Evolutionary conservation across 345 rosid genomes (phyloP), one percentile per base, ranked within the genome.

Genomic region (Brassica incana): DNA sequence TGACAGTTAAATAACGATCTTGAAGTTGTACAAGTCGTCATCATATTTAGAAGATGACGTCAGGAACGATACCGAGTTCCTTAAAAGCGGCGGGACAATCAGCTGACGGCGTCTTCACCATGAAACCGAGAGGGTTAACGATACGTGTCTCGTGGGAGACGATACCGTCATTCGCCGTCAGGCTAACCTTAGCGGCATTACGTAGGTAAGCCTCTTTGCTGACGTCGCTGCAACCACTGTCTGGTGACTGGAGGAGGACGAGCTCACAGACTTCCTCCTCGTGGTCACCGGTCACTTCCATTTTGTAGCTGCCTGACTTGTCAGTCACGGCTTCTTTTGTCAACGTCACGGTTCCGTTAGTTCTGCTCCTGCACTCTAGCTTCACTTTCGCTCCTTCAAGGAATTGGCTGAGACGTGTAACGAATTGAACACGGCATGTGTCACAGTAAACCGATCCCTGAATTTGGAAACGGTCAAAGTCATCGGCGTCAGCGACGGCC

Each of bases 371-470:
- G 87, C 95, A 91, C 73, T 89, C 89, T 68, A 91, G 69, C 56
- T 84, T 80, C 80, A 89, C 90, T 82, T 65, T 83, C 15, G 93
- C 93, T 15, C 85, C 88, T 85, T 45, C 40, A 38, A 87, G 78
- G 86, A 74, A 80, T 32, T 82, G 38, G 83, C 87, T 85, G 82
- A 89, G 45, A 14, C 77, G 68, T 74, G 91, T 88, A 8, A 81
- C 6, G 84, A 91, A 91, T 76, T 87, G 88, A 74, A 83, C 73
- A 16, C 88, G 90, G 77, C 93, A 91, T 35, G 87, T 88, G 81
- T 88, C 93, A n/a, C 91, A 88, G 64, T 87, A 88, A 50, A 91
- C 90, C 12, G 78, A 71, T 69, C 96, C 90, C 20, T 85, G 84
- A 40, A 89, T 85, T 5, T 66, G 67, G 80, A 88, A 86, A 56